These are phyloP conservation scores for Globisporangium solare DNA, from an alignment of 352 stramenopile species.

Conservation along the genomic window DNA sequence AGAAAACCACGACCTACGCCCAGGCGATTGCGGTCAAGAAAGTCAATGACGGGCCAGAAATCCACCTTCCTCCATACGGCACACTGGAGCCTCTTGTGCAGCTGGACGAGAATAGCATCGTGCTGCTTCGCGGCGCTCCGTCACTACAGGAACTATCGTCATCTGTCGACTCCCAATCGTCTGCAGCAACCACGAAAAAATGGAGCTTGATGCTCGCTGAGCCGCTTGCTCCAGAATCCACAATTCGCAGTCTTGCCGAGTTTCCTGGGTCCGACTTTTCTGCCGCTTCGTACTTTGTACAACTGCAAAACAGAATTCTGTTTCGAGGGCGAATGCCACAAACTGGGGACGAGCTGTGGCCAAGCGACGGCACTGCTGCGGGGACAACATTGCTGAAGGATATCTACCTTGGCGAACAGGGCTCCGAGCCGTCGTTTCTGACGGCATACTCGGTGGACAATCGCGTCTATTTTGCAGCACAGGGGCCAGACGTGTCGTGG, in stretches of 20 bases:
- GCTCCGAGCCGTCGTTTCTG: conserved; percentile 31
- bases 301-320: conserved; percentile 16
- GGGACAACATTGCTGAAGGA: conserved; percentile 71
- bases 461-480: conserved; percentile 78
- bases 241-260: conserved; percentile 13
- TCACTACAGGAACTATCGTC: conserved; percentile 10
- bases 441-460: conserved; percentile 50
- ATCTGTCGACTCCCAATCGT: neutral
- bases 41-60: conserved; percentile 33
- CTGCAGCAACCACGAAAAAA: neutral
- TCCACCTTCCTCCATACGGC: conserved; percentile 35
- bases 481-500: conserved; percentile 70
- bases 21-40: conserved; percentile 31
- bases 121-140: conserved; percentile 40
- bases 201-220: conserved; percentile 29
- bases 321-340: conserved; percentile 24
- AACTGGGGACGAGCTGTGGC: conserved; percentile 68
- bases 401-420: conserved; percentile 31
- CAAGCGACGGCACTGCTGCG: conserved; percentile 53
- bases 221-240: conserved; percentile 20
- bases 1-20: conserved; percentile 24
- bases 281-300: conserved; percentile 21
- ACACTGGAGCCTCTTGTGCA: conserved; percentile 25
- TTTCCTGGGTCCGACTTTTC: conserved; percentile 12
- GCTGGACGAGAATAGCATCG: conserved; percentile 31